These are phyloP conservation scores for Isatis tinctoria DNA, from an alignment of 345 rosid species.

Conservation along the genomic window DNA sequence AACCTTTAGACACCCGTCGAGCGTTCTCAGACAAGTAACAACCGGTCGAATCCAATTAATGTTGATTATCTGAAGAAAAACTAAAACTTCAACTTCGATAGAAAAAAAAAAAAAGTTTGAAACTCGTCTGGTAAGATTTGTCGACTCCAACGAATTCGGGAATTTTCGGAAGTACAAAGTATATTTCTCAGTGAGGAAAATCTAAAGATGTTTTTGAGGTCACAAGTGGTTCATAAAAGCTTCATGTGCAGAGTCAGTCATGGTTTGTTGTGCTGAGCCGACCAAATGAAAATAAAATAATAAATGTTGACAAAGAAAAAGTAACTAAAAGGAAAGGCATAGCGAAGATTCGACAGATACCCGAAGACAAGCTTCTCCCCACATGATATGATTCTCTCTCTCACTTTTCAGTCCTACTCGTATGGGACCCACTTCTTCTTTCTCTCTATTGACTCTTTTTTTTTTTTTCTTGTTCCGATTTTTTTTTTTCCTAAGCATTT, in stretches of 20 bases:
- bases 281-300: conserved; percentile 11
- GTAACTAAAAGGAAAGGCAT: background rate
- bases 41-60: no score
- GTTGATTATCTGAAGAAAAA: background rate
- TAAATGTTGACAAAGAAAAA: conserved; percentile 1
- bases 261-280: conserved; percentile 10
- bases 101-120: background rate
- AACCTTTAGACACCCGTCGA: background rate
- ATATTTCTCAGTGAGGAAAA: no score
- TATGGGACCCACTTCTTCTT: background rate
- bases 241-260: background rate
- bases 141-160: background rate
- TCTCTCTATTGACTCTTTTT: background rate
- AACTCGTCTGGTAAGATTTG: background rate
- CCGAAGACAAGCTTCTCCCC: conserved; percentile 3
- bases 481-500: no score
- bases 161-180: background rate
- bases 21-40: background rate
- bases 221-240: background rate
- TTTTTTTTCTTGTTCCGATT: background rate
- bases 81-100: background rate
- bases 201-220: background rate
- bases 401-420: conserved; percentile 7
- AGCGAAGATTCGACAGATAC: conserved; percentile 26
- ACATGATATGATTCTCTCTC: conserved; percentile 26